phyloP scores from a whole-genome alignment of 306 rosid genomes.

The Cicer yamashitae region DNA sequence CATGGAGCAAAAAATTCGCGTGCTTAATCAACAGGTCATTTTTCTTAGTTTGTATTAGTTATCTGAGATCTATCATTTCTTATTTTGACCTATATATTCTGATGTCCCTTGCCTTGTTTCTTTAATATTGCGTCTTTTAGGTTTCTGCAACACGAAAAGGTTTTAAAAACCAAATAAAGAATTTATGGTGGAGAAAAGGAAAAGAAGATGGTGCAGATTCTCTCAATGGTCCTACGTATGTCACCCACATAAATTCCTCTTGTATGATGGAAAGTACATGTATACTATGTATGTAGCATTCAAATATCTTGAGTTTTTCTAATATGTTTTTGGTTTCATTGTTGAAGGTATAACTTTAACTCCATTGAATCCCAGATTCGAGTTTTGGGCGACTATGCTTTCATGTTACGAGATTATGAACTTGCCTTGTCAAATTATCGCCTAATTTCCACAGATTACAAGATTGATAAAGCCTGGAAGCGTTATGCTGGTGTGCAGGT shows the following conservation, averaged over 20 bases:
- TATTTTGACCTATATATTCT: constrained; percentile 41
- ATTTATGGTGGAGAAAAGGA: constrained; percentile 99
- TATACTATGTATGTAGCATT: constrained; percentile 40
- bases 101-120: constrained; percentile 21
- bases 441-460: constrained; percentile 94
- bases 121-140: constrained; percentile 54
- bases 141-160: constrained; percentile 96
- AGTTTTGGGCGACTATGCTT: constrained; percentile 97
- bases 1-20: constrained; percentile 94
- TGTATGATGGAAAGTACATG: constrained; percentile 39
- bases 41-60: constrained; percentile 34
- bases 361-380: constrained; percentile 97
- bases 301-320: constrained; percentile 43
- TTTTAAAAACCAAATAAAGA: constrained; percentile 90
- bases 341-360: constrained; percentile 84
- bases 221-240: constrained; percentile 79
- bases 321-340: constrained; percentile 49
- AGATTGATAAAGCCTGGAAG: constrained; percentile 99
- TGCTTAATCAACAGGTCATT: constrained; percentile 89
- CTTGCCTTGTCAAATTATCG: constrained; percentile 97
- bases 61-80: constrained; percentile 21
- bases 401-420: constrained; percentile 96
- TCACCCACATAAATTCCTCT: constrained; percentile 36
- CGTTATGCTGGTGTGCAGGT: constrained; percentile 99
- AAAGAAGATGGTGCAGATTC: constrained; percentile 86